A percentile compares a stretch with the other conserved stretches of the same genome.
These are phyloP conservation scores for Cudoniella acicularis DNA, from an alignment of 495 filamentous ascomycete genomes.

Conservation along the genomic window DNA sequence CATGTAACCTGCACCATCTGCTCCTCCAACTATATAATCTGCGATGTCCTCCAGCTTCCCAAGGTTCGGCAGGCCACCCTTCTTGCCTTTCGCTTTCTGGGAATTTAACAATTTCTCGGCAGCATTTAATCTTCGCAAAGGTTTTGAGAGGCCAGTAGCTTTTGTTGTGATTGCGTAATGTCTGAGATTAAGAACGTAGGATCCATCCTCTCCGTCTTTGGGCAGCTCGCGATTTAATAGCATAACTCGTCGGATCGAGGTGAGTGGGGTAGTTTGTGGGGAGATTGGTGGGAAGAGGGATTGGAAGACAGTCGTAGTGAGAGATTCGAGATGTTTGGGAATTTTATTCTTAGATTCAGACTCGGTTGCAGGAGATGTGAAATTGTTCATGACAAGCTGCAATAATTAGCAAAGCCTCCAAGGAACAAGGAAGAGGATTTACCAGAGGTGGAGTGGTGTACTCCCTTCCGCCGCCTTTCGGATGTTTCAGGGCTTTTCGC, in stretches of 20 bases:
- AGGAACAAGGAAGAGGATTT: conserved; percentile 13
- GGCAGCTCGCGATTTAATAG: conserved; percentile 77
- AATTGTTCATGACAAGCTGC: conserved; percentile 97
- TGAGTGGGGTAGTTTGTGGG: conserved; percentile 81
- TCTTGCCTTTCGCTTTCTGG: conserved; percentile 59
- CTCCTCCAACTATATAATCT: conserved; percentile 89
- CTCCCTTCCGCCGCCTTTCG: conserved; percentile 76
- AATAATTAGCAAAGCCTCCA: conserved; percentile 21
- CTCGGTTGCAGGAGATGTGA: conserved; percentile 59
- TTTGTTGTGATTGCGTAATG: conserved; percentile 95
- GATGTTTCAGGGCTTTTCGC: conserved; percentile 72
- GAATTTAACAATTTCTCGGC: conserved; percentile 64
- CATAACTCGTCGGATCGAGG: conserved; percentile 83
- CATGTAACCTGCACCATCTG: conserved; percentile 72
- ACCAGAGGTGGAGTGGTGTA: conserved; percentile 77
- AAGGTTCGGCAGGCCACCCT: conserved; percentile 74
- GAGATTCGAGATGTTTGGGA: conserved; percentile 83
- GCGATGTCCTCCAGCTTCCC: conserved; percentile 89
- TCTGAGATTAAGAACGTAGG: conserved; percentile 84
- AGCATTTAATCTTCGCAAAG: conserved; percentile 79
- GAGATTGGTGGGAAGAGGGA: conserved; percentile 95
- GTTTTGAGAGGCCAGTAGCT: conserved; percentile 74
- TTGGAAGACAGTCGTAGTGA: conserved; percentile 94
- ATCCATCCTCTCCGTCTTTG: conserved; percentile 51
- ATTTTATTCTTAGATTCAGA: conserved; percentile 61